Conservation (phyloP, 2,329 filamentous ascomycete species). For the Fusarium foetens region DNA sequence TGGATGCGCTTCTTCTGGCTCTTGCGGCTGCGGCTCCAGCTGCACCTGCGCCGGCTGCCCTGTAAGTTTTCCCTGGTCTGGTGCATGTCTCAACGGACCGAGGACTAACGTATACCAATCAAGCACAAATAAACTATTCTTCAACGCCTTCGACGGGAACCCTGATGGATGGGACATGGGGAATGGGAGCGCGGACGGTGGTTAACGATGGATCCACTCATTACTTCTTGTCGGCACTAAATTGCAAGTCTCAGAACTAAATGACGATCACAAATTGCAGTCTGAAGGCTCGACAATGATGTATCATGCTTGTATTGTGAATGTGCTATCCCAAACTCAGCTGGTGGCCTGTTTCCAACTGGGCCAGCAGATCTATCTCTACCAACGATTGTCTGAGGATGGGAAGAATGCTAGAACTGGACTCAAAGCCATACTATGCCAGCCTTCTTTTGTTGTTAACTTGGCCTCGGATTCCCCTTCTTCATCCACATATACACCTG, state of each 20-base stretch:
- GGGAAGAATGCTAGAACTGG: slow-evolving; percentile 50
- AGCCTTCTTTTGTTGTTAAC: background rate
- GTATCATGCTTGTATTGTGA: background rate
- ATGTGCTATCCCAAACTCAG: background rate
- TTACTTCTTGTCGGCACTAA: slow-evolving; percentile 15
- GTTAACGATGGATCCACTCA: slow-evolving; percentile 40
- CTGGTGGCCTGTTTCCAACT: background rate
- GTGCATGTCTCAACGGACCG: background rate
- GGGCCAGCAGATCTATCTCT: background rate
- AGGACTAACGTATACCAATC: slow-evolving; percentile 38
- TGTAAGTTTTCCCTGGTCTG: slow-evolving; percentile 48
- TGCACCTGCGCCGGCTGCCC: slow-evolving; percentile 58
- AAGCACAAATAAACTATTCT: slow-evolving; percentile 45
- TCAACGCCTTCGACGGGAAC: slow-evolving; percentile 36
- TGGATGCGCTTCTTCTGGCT: slow-evolving; percentile 54
- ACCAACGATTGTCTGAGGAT: slow-evolving; percentile 1
- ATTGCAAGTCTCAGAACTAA: slow-evolving; percentile 5
- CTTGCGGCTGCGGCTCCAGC: slow-evolving; percentile 54
- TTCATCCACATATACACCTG: slow-evolving; percentile 16
- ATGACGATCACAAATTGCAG: slow-evolving; percentile 15
- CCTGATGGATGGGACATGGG: slow-evolving; percentile 34
- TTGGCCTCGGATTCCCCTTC: background rate
- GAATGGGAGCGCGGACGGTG: slow-evolving; percentile 11
- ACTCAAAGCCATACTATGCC: slow-evolving; percentile 38
- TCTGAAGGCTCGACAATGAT: background rate